Evolutionary conservation across 2,329 filamentous ascomycete species (phyloP).

Genomic region (Ceratocystis cacaofunesta): DNA sequence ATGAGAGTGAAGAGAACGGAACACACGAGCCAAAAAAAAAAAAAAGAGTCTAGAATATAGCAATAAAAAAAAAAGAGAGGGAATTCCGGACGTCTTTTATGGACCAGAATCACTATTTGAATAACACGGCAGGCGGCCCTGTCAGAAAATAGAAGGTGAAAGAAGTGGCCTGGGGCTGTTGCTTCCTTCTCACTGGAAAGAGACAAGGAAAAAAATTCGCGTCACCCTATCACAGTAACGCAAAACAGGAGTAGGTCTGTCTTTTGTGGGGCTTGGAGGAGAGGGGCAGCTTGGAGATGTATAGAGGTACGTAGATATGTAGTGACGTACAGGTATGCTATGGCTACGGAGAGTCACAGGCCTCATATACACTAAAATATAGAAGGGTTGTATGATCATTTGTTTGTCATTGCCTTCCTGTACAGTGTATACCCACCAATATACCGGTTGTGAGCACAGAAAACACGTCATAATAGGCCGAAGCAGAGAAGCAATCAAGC

Average conservation of each 20-base stretch:
- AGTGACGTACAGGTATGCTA: background rate
- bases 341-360: background rate
- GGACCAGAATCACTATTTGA: background rate
- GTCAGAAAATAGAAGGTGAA: conserved; percentile 5
- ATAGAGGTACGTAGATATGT: background rate
- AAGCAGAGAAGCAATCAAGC: background rate
- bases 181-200: background rate
- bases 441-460: background rate
- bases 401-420: too few species aligned
- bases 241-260: background rate
- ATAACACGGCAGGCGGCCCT: background rate
- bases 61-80: conserved; percentile 1
- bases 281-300: background rate
- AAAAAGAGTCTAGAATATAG: background rate
- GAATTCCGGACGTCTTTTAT: conserved; percentile 6
- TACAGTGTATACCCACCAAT: too few species aligned
- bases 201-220: background rate
- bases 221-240: background rate
- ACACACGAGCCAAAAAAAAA: conserved; percentile 1
- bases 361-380: too few species aligned
- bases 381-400: too few species aligned
- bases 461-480: background rate
- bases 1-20: background rate
- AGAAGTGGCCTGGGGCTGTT: background rate
- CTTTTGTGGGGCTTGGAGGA: background rate